Base-by-base conservation (phyloP, 768 basidiomycete genomes). In the Collybiopsis luxurians region DNA sequence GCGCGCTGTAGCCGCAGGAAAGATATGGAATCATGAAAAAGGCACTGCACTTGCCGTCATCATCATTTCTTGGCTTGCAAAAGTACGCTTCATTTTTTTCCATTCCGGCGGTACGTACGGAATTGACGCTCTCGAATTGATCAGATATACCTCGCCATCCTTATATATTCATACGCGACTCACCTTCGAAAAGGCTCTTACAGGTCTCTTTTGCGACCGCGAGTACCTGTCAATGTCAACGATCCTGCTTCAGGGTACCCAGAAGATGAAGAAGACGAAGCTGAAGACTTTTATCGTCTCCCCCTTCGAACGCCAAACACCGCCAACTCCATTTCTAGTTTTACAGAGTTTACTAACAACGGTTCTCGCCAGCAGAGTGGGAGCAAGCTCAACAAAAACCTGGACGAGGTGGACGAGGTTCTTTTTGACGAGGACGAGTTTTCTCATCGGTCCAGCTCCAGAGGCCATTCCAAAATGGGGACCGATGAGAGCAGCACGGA, bases 171-270 rank as follows among this genome's bases (percentile, higher is more conserved):
- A 13, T 98, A 91, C 69, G 95, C 94, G 2, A 77, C 84, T 2
- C 97, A 98, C 70, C 86, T 98, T 53, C 90, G 95, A 44, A 89
- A 89, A 64, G 92, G 94, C 45, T 90, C 92, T 23, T 98, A 95
- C 67, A 89, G 90, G 61, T 76, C 87, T 13, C 84, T 99, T 43
- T 87, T 90, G 12, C 74, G 78, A 51, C 75, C 77, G 17, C 81
- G 81, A 49, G 52, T 55, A 28, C 54, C 69, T 40, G 63, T 67
- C 71, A 43, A 67, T 70, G 51, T 62, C 67, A 57, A 80, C 50
- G 71, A 78, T 44, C 60, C 68, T 34, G 64, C 74, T 42, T 60
- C 79, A 49, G 70, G 72, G 60, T 56, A 64, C 10, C 65, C 71
- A 11, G 76, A 73, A 44, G 83, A 83, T 40, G 86, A 87, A 12